These are phyloP conservation scores for Przewalskia tangutica DNA, from an alignment of 257 asterid genomes.

Conservation along the genomic window DNA sequence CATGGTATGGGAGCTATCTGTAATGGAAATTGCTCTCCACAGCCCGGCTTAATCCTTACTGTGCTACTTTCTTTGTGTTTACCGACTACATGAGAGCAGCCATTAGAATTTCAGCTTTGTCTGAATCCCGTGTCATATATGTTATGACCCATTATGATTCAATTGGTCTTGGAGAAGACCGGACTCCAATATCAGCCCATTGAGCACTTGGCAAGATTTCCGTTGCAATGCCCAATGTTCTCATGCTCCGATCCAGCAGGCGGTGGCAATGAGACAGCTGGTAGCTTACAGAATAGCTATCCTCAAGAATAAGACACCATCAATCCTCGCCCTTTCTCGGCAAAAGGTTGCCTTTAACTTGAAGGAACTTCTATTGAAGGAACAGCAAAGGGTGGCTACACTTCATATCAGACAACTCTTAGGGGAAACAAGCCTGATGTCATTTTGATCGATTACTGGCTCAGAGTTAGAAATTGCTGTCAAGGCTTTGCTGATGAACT, in stretches of 20 bases:
- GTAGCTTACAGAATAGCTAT: slow-evolving; percentile 70
- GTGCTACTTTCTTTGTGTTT: slow-evolving; percentile 79
- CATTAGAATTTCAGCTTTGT: slow-evolving; percentile 61
- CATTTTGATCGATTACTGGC: slow-evolving; percentile 71
- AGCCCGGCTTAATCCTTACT: slow-evolving; percentile 63
- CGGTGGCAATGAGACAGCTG: slow-evolving; percentile 79
- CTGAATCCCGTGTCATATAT: slow-evolving; percentile 59
- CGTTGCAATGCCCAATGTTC: slow-evolving; percentile 72
- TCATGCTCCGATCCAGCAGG: slow-evolving; percentile 84
- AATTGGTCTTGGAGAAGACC: slow-evolving; percentile 79
- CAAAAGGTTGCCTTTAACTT: slow-evolving; percentile 70
- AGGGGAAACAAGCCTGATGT: slow-evolving; percentile 65
- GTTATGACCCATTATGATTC: slow-evolving; percentile 92
- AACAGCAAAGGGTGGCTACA: slow-evolving; percentile 60
- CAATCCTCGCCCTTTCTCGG: slow-evolving; percentile 64
- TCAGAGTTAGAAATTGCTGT: slow-evolving; percentile 77
- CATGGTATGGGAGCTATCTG: slow-evolving; percentile 72
- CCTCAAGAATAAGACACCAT: slow-evolving; percentile 51
- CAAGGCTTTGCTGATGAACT: slow-evolving; percentile 66
- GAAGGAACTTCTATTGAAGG: slow-evolving; percentile 70
- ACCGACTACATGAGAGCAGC: slow-evolving; percentile 80
- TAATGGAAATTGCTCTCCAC: slow-evolving; percentile 71
- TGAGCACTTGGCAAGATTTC: slow-evolving; percentile 72
- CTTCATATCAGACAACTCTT: slow-evolving; percentile 53
- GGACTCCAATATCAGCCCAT: slow-evolving; percentile 85